These are phyloP conservation scores for Piper betle DNA, from an alignment of 164 flowering plant genomes.

Conservation along the genomic window DNA sequence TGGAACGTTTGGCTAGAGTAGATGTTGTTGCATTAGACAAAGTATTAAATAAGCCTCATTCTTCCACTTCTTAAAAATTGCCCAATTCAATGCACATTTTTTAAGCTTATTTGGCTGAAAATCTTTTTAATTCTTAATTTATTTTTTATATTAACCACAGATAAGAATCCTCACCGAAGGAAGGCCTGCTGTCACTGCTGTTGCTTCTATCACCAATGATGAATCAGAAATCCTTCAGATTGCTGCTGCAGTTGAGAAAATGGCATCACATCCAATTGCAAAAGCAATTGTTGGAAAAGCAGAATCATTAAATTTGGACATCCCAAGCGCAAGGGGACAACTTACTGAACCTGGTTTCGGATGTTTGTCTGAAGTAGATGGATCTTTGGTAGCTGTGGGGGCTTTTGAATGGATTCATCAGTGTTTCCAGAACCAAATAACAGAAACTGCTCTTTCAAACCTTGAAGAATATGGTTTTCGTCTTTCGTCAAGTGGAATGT, in stretches of 20 bases:
- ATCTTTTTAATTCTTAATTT: background rate
- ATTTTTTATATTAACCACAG: slow-evolving; percentile 27
- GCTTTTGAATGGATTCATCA: slow-evolving; percentile 65
- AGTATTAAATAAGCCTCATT: slow-evolving; percentile 24
- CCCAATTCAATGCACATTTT: background rate
- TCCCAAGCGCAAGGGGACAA: slow-evolving; percentile 72
- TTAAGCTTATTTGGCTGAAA: background rate
- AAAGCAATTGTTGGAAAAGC: slow-evolving; percentile 71
- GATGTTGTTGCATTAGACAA: slow-evolving; percentile 75
- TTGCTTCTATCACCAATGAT: slow-evolving; percentile 42
- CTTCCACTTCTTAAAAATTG: background rate
- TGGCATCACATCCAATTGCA: slow-evolving; percentile 87
- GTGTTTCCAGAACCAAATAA: slow-evolving; percentile 37
- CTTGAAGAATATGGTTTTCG: slow-evolving; percentile 34
- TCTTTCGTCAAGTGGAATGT: slow-evolving; percentile 20
- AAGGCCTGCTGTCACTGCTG: slow-evolving; percentile 70
- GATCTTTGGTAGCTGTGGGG: slow-evolving; percentile 81
- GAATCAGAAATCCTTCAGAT: slow-evolving; percentile 62
- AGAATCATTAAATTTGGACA: slow-evolving; percentile 44
- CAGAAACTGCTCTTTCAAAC: slow-evolving; percentile 24
- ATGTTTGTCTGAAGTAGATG: slow-evolving; percentile 80
- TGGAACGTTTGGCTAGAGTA: slow-evolving; percentile 77
- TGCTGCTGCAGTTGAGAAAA: slow-evolving; percentile 96
- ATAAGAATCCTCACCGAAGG: slow-evolving; percentile 96
- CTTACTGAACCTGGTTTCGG: slow-evolving; percentile 88